Conservation (phyloP, 1,284 basidiomycete species). For the Naganishia liquefaciens region DNA sequence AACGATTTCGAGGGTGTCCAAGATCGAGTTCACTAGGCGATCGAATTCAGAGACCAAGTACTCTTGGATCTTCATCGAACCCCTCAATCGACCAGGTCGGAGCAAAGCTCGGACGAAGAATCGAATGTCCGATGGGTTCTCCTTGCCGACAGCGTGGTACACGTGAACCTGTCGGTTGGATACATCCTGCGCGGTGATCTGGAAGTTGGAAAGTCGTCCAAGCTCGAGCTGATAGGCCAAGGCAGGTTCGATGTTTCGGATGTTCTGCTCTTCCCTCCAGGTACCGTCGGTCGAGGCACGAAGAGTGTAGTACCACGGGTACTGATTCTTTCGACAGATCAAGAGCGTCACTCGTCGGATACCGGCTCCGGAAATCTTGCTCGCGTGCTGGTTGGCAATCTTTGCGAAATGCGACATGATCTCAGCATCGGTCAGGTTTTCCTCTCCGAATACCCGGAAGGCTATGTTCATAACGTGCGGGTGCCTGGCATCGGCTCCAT, state of each 20-base stretch:
- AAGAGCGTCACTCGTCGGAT: constrained; percentile 90
- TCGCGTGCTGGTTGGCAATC: constrained; percentile 71
- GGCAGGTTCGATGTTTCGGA: constrained; percentile 98
- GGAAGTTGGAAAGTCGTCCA: constrained; percentile 93
- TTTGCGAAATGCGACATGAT: constrained; percentile 75
- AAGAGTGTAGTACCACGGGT: constrained; percentile 93
- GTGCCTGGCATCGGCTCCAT: constrained; percentile 69
- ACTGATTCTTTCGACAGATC: constrained; percentile 85
- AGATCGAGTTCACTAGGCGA: constrained; percentile 87
- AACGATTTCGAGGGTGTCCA: constrained; percentile 93
- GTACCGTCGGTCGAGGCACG: constrained; percentile 65
- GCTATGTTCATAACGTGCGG: constrained; percentile 94
- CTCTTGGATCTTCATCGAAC: constrained; percentile 87
- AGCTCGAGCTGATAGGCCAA: constrained; percentile 98
- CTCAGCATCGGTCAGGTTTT: constrained; percentile 73
- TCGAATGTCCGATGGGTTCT: constrained; percentile 93
- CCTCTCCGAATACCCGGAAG: constrained; percentile 75
- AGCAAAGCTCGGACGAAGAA: constrained; percentile 98
- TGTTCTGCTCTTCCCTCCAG: constrained; percentile 94
- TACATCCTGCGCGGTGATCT: constrained; percentile 88
- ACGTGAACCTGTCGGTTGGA: constrained; percentile 95
- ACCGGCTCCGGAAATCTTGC: constrained; percentile 69
- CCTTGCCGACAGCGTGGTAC: constrained; percentile 90
- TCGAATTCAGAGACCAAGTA: constrained; percentile 99
- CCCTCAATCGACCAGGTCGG: constrained; percentile 89